These are phyloP conservation scores for Prunus yedoensis DNA, from an alignment of 331 rosid genomes.

Conservation along the genomic window DNA sequence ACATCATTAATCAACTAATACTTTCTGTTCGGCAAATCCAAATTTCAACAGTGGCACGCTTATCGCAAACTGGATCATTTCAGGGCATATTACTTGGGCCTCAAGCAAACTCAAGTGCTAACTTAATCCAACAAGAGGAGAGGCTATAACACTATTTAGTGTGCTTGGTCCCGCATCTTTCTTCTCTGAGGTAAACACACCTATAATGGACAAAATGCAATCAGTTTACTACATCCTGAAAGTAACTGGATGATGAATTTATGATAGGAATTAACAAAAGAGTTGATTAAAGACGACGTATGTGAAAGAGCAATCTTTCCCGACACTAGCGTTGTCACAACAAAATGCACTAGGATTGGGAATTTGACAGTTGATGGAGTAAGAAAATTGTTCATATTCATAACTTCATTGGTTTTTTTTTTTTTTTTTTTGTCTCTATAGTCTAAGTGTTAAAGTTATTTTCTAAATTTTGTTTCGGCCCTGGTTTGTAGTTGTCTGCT, in stretches of 20 bases:
- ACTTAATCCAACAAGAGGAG: too few species aligned
- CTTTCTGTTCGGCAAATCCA: too few species aligned
- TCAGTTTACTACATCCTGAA: not conserved
- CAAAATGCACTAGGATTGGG: slow-evolving; percentile 71
- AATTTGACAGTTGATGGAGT: slow-evolving; percentile 84
- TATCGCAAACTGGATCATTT: too few species aligned
- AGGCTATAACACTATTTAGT: too few species aligned
- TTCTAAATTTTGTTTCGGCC: not conserved
- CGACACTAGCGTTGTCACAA: slow-evolving; percentile 45
- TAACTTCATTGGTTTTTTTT: not conserved
- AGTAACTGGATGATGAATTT: not conserved
- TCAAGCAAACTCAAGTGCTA: too few species aligned
- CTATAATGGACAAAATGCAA: too few species aligned
- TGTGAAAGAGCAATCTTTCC: slow-evolving; percentile 88
- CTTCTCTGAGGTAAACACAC: too few species aligned
- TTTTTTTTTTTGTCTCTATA: not conserved
- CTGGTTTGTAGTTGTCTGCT: too few species aligned
- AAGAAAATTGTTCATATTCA: slow-evolving; percentile 30
- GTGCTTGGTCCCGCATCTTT: too few species aligned
- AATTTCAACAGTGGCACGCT: too few species aligned
- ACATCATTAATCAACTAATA: too few species aligned
- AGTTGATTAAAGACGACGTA: slow-evolving; percentile 79
- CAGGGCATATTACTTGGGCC: too few species aligned
- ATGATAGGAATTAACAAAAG: slow-evolving; percentile 68
- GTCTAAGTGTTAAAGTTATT: not conserved